Evolutionary conservation across 139 green algal genomes (phyloP).

Genomic region (Cymbomonas tetramitiformis): DNA sequence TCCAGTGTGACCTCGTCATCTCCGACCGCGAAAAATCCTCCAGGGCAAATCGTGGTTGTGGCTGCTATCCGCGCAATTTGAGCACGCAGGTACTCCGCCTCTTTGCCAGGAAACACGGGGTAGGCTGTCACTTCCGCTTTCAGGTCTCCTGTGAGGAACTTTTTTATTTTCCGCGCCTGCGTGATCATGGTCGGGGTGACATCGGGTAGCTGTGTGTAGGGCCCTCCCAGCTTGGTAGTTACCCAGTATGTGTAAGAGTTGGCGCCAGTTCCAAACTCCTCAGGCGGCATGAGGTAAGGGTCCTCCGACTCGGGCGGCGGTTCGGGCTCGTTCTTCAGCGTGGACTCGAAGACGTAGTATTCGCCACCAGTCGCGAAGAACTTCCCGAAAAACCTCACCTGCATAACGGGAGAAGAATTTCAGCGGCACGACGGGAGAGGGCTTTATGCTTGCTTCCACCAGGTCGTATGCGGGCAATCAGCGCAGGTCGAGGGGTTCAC

Average conservation of each 20-base stretch:
- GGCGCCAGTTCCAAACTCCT: constrained; percentile 39
- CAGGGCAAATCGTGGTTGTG: constrained; percentile 49
- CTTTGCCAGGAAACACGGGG: constrained; percentile 52
- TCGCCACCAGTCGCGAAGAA: constrained; percentile 52
- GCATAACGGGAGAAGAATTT: too few species aligned
- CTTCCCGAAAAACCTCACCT: constrained; percentile 67
- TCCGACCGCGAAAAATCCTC: constrained; percentile 39
- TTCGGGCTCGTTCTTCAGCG: constrained; percentile 32
- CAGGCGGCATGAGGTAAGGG: too few species aligned
- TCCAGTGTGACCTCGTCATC: constrained; percentile 45
- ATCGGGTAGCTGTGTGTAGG: constrained; percentile 45
- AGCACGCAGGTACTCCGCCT: constrained; percentile 52
- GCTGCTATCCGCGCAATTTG: constrained; percentile 60
- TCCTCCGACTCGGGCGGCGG: constrained; percentile 34
- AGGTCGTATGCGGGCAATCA: too few species aligned
- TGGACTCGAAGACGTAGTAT: constrained; percentile 79
- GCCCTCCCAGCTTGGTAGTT: constrained; percentile 44
- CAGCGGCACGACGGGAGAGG: too few species aligned
- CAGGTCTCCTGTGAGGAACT: constrained; percentile 43
- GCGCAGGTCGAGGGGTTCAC: too few species aligned
- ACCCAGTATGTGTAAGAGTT: constrained; percentile 68
- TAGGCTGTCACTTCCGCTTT: constrained; percentile 45
- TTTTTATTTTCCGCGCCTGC: constrained; percentile 36
- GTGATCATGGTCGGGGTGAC: constrained; percentile 52
- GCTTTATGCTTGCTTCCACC: too few species aligned